Percentiles rank a stretch among this genome's conserved stretches.
These are phyloP conservation scores for Emericellopsis terricola DNA, from an alignment of 495 filamentous ascomycete genomes.

Conservation along the genomic window DNA sequence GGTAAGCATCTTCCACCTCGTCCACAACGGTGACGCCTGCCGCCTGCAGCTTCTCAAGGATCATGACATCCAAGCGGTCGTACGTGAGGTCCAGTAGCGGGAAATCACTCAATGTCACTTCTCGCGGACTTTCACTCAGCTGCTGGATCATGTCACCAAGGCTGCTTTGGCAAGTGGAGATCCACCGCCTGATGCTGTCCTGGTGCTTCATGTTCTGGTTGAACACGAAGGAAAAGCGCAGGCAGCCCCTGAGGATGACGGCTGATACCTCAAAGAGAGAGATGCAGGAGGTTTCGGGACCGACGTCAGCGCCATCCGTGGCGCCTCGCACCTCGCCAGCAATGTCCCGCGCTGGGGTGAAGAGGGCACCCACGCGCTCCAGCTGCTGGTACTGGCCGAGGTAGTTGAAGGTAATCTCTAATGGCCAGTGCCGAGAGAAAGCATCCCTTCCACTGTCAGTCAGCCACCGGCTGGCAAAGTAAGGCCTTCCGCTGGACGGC, in stretches of 20 bases:
- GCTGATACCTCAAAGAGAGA: conserved; percentile 45
- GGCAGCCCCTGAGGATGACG: conserved; percentile 39
- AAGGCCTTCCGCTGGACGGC: too few species aligned
- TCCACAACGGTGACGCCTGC: conserved; percentile 22
- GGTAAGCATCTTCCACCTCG: conserved; percentile 37
- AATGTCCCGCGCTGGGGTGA: too few species aligned
- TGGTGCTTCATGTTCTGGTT: conserved; percentile 42
- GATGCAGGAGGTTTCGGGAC: conserved; percentile 34
- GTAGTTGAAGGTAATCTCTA: conserved; percentile 59
- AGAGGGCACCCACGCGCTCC: conserved; percentile 38
- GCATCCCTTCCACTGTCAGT: too few species aligned
- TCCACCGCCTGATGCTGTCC: conserved; percentile 37
- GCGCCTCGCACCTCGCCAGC: conserved; percentile 37
- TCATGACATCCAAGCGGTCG: conserved; percentile 32
- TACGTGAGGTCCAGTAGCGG: conserved; percentile 45
- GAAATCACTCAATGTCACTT: conserved; percentile 41
- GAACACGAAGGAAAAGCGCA: conserved; percentile 48
- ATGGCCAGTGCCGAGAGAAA: too few species aligned
- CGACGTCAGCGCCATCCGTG: conserved; percentile 35
- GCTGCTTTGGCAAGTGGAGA: conserved; percentile 36
- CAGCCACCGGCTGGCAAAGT: too few species aligned
- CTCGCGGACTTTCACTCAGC: conserved; percentile 27
- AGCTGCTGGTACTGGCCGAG: conserved; percentile 45
- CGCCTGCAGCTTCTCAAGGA: too few species aligned
- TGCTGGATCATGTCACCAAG: conserved; percentile 30